A percentile compares a stretch with the other conserved stretches of the same genome.
Evolutionary conservation across 2,329 filamentous ascomycete species (phyloP).

Genomic region (Eutypa lata): DNA sequence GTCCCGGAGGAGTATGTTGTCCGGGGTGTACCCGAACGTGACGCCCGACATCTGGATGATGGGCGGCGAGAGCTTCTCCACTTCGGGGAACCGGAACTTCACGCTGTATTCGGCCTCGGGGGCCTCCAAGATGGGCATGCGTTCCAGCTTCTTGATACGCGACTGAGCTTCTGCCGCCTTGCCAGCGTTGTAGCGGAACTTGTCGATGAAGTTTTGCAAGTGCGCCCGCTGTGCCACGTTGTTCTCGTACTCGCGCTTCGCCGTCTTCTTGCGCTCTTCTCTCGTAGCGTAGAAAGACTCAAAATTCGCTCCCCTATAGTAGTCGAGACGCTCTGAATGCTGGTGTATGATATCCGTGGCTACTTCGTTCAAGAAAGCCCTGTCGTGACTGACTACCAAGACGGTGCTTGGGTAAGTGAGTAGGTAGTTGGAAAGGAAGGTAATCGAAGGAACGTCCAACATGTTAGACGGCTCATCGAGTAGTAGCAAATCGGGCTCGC

Average conservation of each 20-base stretch:
- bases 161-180: conserved; percentile 98
- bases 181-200: conserved; percentile 98
- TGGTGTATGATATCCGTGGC: conserved; percentile 99
- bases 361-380: conserved; percentile 97
- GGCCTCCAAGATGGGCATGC: conserved; percentile 86
- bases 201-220: conserved; percentile 97
- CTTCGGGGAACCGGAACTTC: conserved; percentile 94
- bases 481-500: conserved; percentile 90
- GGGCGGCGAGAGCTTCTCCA: conserved; percentile 94
- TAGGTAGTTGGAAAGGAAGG: conserved; percentile 94
- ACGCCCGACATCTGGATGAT: conserved; percentile 97
- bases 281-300: conserved; percentile 96
- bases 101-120: conserved; percentile 95
- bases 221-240: conserved; percentile 94
- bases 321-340: conserved; percentile 93
- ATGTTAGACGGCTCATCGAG: conserved; percentile 99
- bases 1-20: conserved; percentile 76
- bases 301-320: conserved; percentile 98
- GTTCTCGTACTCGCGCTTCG: conserved; percentile 96
- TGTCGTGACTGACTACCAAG: conserved; percentile 95
- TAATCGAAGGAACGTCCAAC: conserved; percentile 99
- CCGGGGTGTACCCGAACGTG: conserved; percentile 79
- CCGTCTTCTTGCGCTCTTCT: conserved; percentile 94
- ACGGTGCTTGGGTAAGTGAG: conserved; percentile 92
- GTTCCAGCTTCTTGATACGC: conserved; percentile 97